Base-by-base conservation (phyloP, 805 yeast species). In the Lipomyces kockii region DNA sequence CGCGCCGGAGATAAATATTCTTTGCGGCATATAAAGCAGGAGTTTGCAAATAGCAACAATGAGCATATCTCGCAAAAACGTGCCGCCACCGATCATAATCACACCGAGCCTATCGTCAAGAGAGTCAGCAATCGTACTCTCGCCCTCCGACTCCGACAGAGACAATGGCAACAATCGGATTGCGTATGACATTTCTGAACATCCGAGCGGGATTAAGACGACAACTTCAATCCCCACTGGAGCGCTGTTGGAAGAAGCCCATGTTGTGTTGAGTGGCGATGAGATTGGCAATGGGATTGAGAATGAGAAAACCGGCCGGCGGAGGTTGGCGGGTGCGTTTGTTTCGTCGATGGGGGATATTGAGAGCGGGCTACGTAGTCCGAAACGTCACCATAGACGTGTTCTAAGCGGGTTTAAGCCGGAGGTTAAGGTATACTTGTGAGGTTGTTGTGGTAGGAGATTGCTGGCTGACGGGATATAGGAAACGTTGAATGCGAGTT, bases 401-500 rank as follows among this genome's bases (percentile, higher is more conserved):
- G 43, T 56, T 4, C 67, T 58, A 51, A 51, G 64, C n/a, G 66
- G 62, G n/a, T 62, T 62, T 29, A 59, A 34, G 34, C 70, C 60
- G 22, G 55, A 37, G 52, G 65, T 65, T n/a, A 68, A 65, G 53
- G 67, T 63, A n/a, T 25, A 43, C 11, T 14, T 25, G 6, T 14
- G 17, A 8, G 7, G 20, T 43, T 52, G 6, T 60, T 51, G n/a
- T 3, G 60, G 46, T 5, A 9, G 63, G 61, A 29, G 29, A 17
- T 25, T 17, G 12, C 3, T 14, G 27, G 27, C 27, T 54, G 60
- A 53, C 64, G 22, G 22, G 17, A 22, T 3, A 17, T 1, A 69
- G 67, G 74, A 72, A 60, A 72, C 75, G 34, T 60, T 70, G 51
- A 69, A 72, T 55, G 75, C 75, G 49, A 51, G 60, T 8, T 32